These are phyloP conservation scores for Thelonectria olida DNA, from an alignment of 2,329 filamentous ascomycete genomes.

Conservation along the genomic window DNA sequence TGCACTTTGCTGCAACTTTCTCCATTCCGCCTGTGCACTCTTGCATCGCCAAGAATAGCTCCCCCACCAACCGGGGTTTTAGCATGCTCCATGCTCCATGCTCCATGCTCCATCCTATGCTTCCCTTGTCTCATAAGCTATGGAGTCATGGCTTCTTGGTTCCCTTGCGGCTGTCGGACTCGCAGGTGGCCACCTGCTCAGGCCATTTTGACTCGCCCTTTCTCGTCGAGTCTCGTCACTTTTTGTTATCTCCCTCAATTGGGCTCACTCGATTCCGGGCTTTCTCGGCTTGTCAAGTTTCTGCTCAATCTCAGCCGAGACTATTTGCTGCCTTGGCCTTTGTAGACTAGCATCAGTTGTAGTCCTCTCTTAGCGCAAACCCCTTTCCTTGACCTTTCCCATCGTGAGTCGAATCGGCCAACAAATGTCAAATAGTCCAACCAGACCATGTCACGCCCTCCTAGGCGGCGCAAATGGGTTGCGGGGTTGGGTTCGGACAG, in stretches of 20 bases:
- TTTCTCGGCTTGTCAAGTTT: slow-evolving; percentile 9
- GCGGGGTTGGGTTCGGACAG: slow-evolving; percentile 33
- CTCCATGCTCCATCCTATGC: background rate
- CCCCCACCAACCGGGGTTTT: slow-evolving; percentile 15
- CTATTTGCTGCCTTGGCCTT: background rate
- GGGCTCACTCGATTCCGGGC: background rate
- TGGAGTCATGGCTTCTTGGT: too few species aligned
- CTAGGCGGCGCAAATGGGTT: slow-evolving; percentile 18
- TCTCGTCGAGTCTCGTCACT: background rate
- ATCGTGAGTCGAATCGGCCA: background rate
- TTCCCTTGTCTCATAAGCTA: slow-evolving; percentile 4
- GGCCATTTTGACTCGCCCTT: slow-evolving; percentile 1
- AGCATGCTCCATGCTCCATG: background rate
- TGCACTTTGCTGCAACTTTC: background rate
- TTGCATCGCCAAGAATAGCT: slow-evolving; percentile 16
- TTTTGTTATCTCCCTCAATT: slow-evolving; percentile 13
- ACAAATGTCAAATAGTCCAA: slow-evolving; percentile 10
- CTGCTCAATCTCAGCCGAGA: background rate
- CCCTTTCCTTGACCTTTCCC: background rate
- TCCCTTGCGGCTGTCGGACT: background rate
- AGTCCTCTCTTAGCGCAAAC: background rate
- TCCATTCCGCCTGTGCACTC: slow-evolving; percentile 14
- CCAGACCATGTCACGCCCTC: slow-evolving; percentile 3
- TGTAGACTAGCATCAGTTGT: slow-evolving; percentile 10
- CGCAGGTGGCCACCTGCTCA: slow-evolving; percentile 2